These are phyloP conservation scores for Cicer chorassanicum DNA, from an alignment of 306 rosid species.

Conservation along the genomic window DNA sequence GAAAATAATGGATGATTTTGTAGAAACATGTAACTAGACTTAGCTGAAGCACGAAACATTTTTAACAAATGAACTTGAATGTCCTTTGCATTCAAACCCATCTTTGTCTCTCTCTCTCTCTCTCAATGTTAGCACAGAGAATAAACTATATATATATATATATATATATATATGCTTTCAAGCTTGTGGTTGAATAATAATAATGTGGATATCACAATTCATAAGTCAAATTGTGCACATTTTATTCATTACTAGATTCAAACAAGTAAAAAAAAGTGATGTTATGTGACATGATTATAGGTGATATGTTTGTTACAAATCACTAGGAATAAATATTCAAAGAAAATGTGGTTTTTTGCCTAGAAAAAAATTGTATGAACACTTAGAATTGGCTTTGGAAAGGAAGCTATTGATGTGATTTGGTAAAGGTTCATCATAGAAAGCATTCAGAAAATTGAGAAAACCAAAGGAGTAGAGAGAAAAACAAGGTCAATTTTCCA, in stretches of 20 bases:
- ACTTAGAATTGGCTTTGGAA: background rate
- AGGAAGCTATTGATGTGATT: conserved; percentile 29
- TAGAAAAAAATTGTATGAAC: background rate
- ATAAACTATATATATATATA: conserved; percentile 16
- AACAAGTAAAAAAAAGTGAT: background rate
- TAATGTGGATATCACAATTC: background rate
- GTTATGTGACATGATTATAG: background rate
- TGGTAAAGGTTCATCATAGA: conserved; percentile 25
- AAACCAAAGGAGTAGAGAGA: conserved; percentile 42
- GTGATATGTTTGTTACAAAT: conserved; percentile 12
- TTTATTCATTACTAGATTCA: conserved; percentile 13
- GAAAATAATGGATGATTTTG: conserved; percentile 59
- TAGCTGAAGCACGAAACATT: conserved; percentile 44
- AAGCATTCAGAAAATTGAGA: conserved; percentile 41
- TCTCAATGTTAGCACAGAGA: conserved; percentile 5
- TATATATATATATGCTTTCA: conserved; percentile 33
- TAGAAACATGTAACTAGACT: conserved; percentile 49
- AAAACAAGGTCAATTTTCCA: conserved; percentile 45
- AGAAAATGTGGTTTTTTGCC: background rate
- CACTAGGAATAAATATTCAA: conserved; percentile 20
- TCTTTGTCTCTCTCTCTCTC: conserved; percentile 40
- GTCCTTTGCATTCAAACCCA: conserved; percentile 66
- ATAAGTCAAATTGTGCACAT: conserved; percentile 11
- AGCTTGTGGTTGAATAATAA: background rate
- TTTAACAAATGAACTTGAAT: conserved; percentile 50